phyloP scores from a whole-genome alignment of 768 basidiomycete species.

The Thelephora ganbajun region DNA sequence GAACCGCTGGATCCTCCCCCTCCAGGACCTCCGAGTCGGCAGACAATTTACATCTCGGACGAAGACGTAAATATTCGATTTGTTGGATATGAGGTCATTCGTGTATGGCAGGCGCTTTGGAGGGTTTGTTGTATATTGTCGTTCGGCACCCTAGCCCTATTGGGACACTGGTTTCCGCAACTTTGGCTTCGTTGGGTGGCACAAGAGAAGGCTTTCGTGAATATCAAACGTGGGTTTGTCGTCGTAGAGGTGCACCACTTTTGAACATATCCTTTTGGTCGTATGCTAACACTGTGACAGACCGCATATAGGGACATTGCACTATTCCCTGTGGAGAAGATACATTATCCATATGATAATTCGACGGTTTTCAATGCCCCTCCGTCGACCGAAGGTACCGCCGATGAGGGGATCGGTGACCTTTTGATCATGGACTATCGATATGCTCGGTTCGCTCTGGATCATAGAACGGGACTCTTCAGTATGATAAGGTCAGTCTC shows the following conservation, averaged over 20 bases:
- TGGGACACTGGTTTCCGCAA: conserved; percentile 90
- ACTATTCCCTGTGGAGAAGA: conserved; percentile 51
- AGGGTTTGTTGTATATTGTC: conserved; percentile 48
- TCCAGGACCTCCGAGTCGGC: conserved; percentile 70
- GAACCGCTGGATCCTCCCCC: conserved; percentile 58
- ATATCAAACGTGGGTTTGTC: conserved; percentile 57
- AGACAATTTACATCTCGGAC: conserved; percentile 74
- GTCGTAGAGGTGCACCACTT: conserved; percentile 69
- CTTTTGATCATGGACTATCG: conserved; percentile 80
- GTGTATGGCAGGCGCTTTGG: conserved; percentile 59
- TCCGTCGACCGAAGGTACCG: conserved; percentile 7
- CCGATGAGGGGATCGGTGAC: conserved; percentile 27
- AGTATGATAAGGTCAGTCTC: conserved; percentile 55
- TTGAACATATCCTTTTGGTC: neutral
- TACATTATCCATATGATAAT: conserved; percentile 65
- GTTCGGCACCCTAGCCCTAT: conserved; percentile 58
- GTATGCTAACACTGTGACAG: conserved; percentile 28
- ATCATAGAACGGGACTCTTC: conserved; percentile 75
- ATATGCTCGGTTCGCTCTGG: conserved; percentile 81
- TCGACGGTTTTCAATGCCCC: conserved; percentile 45
- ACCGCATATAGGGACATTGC: conserved; percentile 74
- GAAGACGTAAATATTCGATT: conserved; percentile 85
- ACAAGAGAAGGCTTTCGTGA: conserved; percentile 67
- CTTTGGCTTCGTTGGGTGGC: conserved; percentile 86
- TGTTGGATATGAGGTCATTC: conserved; percentile 64